These are phyloP conservation scores for Sporobolomyces roseus DNA, from an alignment of 768 basidiomycete genomes.

Conservation along the genomic window DNA sequence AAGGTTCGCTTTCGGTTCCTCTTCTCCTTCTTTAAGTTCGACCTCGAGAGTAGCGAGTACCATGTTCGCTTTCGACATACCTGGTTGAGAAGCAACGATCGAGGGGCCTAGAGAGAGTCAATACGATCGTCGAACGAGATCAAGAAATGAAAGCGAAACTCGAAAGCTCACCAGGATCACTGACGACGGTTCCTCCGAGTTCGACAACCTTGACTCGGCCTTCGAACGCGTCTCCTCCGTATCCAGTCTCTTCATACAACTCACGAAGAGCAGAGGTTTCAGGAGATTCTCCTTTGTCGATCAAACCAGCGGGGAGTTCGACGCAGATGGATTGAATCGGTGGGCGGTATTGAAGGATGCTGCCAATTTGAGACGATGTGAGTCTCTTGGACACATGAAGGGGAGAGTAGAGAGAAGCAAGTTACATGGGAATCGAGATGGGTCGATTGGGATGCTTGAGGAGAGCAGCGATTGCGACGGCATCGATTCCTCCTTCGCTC, in stretches of 20 bases:
- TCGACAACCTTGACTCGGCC: slow-evolving; percentile 59
- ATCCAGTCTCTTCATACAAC: slow-evolving; percentile 90
- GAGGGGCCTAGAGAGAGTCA: too few species aligned
- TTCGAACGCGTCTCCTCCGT: slow-evolving; percentile 53
- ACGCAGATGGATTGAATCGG: slow-evolving; percentile 55
- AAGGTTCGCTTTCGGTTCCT: slow-evolving; percentile 64
- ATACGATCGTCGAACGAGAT: too few species aligned
- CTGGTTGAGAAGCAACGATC: slow-evolving; percentile 51
- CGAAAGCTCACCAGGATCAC: slow-evolving; percentile 1
- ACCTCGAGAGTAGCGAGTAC: slow-evolving; percentile 68
- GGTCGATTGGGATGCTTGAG: slow-evolving; percentile 63
- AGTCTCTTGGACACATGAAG: too few species aligned
- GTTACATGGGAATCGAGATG: slow-evolving; percentile 45
- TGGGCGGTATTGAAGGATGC: slow-evolving; percentile 88
- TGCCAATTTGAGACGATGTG: slow-evolving; percentile 55
- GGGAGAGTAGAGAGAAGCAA: neutral
- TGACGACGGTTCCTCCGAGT: slow-evolving; percentile 54
- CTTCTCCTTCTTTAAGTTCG: slow-evolving; percentile 56
- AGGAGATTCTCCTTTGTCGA: slow-evolving; percentile 78
- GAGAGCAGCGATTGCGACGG: slow-evolving; percentile 77
- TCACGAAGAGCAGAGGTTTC: slow-evolving; percentile 80
- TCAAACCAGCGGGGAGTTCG: slow-evolving; percentile 68
- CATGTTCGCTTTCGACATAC: slow-evolving; percentile 96
- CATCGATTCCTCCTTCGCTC: slow-evolving; percentile 73
- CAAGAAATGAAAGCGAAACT: too few species aligned